A percentile compares a stretch with the other conserved stretches of the same genome.
Conservation (phyloP, 2,329 filamentous ascomycete species). For the Trichocomaceae sp. region DNA sequence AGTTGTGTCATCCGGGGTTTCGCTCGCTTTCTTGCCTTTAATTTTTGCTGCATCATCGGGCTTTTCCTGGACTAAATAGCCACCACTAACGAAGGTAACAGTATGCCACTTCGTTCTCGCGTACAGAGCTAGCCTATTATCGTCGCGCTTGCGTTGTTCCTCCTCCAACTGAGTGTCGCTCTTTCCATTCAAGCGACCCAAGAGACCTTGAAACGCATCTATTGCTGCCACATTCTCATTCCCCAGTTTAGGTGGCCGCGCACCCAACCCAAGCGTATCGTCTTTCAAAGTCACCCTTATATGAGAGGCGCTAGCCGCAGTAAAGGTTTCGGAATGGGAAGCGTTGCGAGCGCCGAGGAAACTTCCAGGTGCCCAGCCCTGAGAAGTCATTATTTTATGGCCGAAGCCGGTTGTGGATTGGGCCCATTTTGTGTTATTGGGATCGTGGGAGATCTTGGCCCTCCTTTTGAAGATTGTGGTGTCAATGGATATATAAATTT, state of each 20-base stretch:
- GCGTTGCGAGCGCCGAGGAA: slow-evolving; percentile 73
- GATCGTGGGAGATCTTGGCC: slow-evolving; percentile 77
- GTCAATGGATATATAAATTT: background rate
- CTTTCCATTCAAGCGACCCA: slow-evolving; percentile 86
- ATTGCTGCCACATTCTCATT: slow-evolving; percentile 71
- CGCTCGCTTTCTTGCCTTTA: slow-evolving; percentile 29
- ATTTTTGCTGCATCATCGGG: slow-evolving; percentile 40
- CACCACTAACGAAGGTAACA: slow-evolving; percentile 84
- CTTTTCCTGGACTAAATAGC: slow-evolving; percentile 59
- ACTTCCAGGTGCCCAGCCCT: slow-evolving; percentile 85
- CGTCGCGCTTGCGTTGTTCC: slow-evolving; percentile 61
- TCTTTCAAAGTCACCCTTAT: slow-evolving; percentile 83
- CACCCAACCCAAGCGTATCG: slow-evolving; percentile 83
- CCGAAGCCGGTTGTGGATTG: slow-evolving; percentile 76
- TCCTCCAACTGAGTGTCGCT: slow-evolving; percentile 64
- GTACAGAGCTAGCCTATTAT: slow-evolving; percentile 66
- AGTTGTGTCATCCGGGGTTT: slow-evolving; percentile 14
- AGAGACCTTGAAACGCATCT: slow-evolving; percentile 75
- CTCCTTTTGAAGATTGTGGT: slow-evolving; percentile 35
- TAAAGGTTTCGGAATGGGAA: slow-evolving; percentile 67
- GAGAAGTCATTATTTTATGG: slow-evolving; percentile 77
- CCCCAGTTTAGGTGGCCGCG: slow-evolving; percentile 62
- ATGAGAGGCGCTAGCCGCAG: slow-evolving; percentile 72
- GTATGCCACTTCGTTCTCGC: slow-evolving; percentile 68
- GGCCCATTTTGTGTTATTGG: slow-evolving; percentile 93